Conservation (phyloP, 768 basidiomycete species). For the Krasilnikovozyma curviuscula region DNA sequence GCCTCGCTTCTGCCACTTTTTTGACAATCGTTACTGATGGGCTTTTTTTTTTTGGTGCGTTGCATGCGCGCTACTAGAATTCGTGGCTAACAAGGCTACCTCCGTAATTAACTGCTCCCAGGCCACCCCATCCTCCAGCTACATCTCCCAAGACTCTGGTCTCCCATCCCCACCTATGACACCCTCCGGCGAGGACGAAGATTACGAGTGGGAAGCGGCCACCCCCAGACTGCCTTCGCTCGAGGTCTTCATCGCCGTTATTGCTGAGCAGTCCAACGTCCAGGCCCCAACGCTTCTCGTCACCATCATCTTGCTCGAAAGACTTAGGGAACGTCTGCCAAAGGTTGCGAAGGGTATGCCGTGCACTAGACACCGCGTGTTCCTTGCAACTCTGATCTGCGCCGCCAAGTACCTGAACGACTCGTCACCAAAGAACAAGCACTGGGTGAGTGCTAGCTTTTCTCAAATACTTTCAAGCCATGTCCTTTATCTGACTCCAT, state of each 20-base stretch:
- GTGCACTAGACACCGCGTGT: conserved; percentile 63
- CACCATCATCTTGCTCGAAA: conserved; percentile 53
- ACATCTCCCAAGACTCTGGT: no score
- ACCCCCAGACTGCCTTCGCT: conserved; percentile 39
- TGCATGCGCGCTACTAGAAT: no score
- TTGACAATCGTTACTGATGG: no score
- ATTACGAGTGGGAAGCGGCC: no score
- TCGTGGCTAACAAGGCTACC: no score
- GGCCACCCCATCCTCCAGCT: no score
- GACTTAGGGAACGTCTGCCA: conserved; percentile 58
- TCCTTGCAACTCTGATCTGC: conserved; percentile 70
- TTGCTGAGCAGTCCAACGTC: conserved; percentile 59
- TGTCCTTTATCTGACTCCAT: not conserved
- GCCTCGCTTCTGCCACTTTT: no score
- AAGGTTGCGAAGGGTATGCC: conserved; percentile 41
- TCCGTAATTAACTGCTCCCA: no score
- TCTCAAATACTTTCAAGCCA: not conserved
- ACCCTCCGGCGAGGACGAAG: no score
- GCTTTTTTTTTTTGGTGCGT: no score
- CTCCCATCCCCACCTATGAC: no score
- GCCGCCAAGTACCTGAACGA: conserved; percentile 84
- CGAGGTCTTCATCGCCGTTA: conserved; percentile 61
- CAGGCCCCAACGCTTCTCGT: conserved; percentile 48
- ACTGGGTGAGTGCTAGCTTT: conserved; percentile 40
- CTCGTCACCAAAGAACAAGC: conserved; percentile 72